Evolutionary conservation across 2,329 filamentous ascomycete species (phyloP).

Genomic region (Fusarium veterinarium): DNA sequence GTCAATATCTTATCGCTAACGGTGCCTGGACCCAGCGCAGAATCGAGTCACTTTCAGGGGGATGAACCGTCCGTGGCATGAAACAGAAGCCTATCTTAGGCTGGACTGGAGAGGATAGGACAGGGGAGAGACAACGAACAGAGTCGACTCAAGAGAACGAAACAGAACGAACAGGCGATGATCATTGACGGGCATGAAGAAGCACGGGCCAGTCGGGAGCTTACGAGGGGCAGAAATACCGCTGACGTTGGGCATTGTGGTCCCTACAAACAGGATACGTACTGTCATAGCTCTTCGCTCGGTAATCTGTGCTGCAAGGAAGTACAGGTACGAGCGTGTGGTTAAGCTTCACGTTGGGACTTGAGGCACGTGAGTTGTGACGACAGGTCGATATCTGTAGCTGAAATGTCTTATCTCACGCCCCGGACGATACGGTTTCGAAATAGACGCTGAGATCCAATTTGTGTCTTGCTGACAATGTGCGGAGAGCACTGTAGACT

Average conservation of each 20-base stretch:
- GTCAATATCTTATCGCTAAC: constrained; percentile 30
- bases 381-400: constrained; percentile 5
- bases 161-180: constrained; percentile 23
- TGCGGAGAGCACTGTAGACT: background rate
- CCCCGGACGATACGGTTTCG: constrained; percentile 7
- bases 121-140: constrained; percentile 9
- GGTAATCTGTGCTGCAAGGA: constrained; percentile 12
- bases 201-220: constrained; percentile 42
- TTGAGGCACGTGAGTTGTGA: constrained; percentile 34
- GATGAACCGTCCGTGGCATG: constrained; percentile 18
- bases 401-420: constrained; percentile 29
- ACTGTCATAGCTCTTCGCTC: constrained; percentile 10
- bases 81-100: constrained; percentile 1
- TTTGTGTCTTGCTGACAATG: constrained; percentile 9
- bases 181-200: constrained; percentile 23
- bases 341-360: background rate
- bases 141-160: constrained; percentile 13
- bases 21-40: constrained; percentile 12
- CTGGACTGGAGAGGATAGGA: background rate
- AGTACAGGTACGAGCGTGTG: constrained; percentile 26
- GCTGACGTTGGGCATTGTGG: constrained; percentile 39
- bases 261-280: constrained; percentile 11
- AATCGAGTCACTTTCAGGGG: constrained; percentile 42
- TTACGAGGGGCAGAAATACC: constrained; percentile 34
- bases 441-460: background rate